Conservation (phyloP, 73 alveolate species). For the Vitrella brassicaformis region DNA sequence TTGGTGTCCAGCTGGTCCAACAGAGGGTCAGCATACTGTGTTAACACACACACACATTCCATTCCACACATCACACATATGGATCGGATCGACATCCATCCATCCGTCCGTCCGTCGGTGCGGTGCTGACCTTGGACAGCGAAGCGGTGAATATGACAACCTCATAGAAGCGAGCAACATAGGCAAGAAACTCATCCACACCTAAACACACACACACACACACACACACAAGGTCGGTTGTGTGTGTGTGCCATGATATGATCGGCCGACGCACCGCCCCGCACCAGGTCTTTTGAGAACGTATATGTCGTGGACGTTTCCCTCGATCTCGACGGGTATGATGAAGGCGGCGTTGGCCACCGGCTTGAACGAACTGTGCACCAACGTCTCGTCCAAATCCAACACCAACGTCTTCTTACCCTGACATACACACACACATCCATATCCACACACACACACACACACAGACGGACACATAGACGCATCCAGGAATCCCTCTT, state of each 20-base stretch:
- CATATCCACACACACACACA: background rate
- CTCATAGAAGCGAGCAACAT: conserved; percentile 45
- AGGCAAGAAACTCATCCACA: conserved; percentile 65
- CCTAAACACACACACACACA: too few species aligned
- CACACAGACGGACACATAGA: background rate
- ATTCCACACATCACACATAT: too few species aligned
- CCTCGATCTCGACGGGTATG: conserved; percentile 46
- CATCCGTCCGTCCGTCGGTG: too few species aligned
- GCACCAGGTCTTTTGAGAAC: conserved; percentile 73
- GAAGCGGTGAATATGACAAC: conserved; percentile 58
- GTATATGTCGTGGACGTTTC: conserved; percentile 54
- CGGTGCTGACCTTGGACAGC: conserved; percentile 52
- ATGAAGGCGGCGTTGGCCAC: conserved; percentile 2
- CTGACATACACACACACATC: background rate
- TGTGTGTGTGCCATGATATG: too few species aligned
- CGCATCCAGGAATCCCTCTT: too few species aligned
- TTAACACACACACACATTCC: too few species aligned
- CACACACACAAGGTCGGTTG: too few species aligned
- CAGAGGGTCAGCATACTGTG: conserved; percentile 54
- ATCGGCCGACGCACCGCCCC: too few species aligned
- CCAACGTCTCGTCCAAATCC: conserved; percentile 37
- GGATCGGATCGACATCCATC: too few species aligned
- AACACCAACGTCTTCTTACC: conserved; percentile 26
- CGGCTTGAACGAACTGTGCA: conserved; percentile 9
- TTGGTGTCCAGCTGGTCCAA: conserved; percentile 38